A percentile compares a stretch with the other conserved stretches of the same genome.
These are phyloP conservation scores for Lentinus tigrinus DNA, from an alignment of 768 basidiomycete species.

Conservation along the genomic window DNA sequence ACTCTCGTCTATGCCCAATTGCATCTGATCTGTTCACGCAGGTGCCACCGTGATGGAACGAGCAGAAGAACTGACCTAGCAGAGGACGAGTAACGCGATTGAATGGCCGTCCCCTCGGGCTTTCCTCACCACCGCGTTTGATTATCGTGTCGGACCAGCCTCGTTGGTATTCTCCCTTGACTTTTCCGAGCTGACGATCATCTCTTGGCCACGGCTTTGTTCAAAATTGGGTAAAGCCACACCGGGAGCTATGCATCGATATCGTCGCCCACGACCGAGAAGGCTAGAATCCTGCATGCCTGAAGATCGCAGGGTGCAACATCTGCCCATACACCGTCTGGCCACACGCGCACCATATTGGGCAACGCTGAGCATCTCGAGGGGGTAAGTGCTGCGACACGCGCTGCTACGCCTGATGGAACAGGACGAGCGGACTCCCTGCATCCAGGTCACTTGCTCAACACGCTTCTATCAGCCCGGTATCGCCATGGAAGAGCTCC, in stretches of 20 bases:
- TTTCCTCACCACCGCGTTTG: neutral
- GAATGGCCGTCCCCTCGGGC: neutral
- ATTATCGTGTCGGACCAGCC: neutral
- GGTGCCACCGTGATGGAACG: neutral
- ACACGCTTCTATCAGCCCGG: slow-evolving; percentile 16
- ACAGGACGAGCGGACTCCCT: slow-evolving; percentile 7
- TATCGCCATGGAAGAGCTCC: slow-evolving; percentile 11
- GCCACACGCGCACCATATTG: slow-evolving; percentile 9
- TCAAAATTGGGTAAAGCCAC: slow-evolving; percentile 11
- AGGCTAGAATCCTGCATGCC: slow-evolving; percentile 5
- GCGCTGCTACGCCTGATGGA: slow-evolving; percentile 13
- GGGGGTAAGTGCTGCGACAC: slow-evolving; percentile 7
- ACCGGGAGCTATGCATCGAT: neutral
- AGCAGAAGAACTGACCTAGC: neutral
- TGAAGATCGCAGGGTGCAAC: slow-evolving; percentile 11
- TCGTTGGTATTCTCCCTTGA: slow-evolving; percentile 1
- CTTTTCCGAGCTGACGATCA: neutral
- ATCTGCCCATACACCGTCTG: slow-evolving; percentile 8
- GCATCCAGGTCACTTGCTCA: slow-evolving; percentile 3
- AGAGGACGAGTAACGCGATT: neutral
- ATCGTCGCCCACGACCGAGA: neutral
- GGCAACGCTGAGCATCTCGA: slow-evolving; percentile 13
- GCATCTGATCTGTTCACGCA: neutral
- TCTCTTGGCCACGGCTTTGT: neutral
- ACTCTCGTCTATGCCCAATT: neutral